Conservation (phyloP, 805 yeast genomes). For the Soucietia sequanensis region DNA sequence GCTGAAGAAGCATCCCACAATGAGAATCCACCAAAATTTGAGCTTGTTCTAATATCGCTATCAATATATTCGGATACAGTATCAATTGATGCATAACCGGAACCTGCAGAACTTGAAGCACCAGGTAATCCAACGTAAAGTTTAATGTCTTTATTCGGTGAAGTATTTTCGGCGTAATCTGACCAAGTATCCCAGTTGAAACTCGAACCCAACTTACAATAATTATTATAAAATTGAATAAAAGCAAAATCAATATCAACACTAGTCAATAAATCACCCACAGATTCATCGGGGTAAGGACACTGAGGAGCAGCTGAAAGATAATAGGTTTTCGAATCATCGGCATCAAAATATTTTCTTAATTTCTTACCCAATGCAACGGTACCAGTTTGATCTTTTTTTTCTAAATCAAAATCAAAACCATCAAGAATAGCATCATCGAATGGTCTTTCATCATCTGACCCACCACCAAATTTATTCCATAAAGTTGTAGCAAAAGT, state of each 20-base stretch:
- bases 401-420: conserved; percentile 33
- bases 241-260: conserved; percentile 77
- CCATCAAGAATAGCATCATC: conserved; percentile 33
- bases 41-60: conserved; percentile 11
- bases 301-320: conserved; percentile 94
- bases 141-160: conserved; percentile 67
- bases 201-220: conserved; percentile 51
- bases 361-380: conserved; percentile 30
- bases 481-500: conserved; percentile 46
- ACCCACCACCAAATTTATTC: conserved; percentile 40
- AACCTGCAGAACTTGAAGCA: conserved; percentile 46
- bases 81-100: conserved; percentile 46
- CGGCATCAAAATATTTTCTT: conserved; percentile 13
- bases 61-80: conserved; percentile 14
- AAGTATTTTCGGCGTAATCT: conserved; percentile 49
- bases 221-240: conserved; percentile 87
- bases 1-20: conserved; percentile 36
- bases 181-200: conserved; percentile 77
- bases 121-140: conserved; percentile 72
- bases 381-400: conserved; percentile 16
- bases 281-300: conserved; percentile 69
- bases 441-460: conserved; percentile 25
- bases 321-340: conserved; percentile 56
- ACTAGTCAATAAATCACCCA: conserved; percentile 31
- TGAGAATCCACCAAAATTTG: conserved; percentile 35